Base-by-base conservation (phyloP, 1,139 yeast species). In the Hemisphaericaspora xylofermentans region DNA sequence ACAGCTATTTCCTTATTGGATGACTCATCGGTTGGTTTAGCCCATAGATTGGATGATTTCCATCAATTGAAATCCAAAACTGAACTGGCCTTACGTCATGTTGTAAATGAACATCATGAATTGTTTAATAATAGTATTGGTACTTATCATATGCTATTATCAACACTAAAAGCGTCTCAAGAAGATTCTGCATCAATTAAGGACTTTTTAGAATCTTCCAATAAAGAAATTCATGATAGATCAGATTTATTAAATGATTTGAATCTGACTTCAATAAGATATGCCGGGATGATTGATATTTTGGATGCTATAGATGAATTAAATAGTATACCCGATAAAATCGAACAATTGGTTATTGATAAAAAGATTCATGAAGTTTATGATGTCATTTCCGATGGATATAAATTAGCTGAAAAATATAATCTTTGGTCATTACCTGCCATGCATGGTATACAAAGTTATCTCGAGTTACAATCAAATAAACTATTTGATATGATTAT, bases 21-120 rank as follows among this genome's bases (percentile, higher is more conserved):
- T 60, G 84, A 82, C 51, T 82, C 95, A 2, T 86, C 96, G 1
- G 95, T 89, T 25, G 98, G 98, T 0, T 65, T 86, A 54, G 95
- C 95, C 1, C 84, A 84, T 54, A 78, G 83, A 47, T 71, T 74
- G 43, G 68, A 71, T 0, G 86, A 83, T 39, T 86, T 86, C 50
- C 61, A 70, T 36, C 71, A 69, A 41, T 55, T 83, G 41, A 75
- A 78, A 43, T 67, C 67, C 13, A 68, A 77, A 45, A 81, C 91
- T 12, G 79, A 80, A 24, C 60, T 61, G 24, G 78, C 82, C 15
- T 67, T 91, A 38, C 76, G 84, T 46, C 64, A 67, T 26, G 89
- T 91, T 4, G 97, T 89, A 18, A 84, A 82, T 51, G 87, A 86
- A 42, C 84, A 91, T 57, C 86, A 85, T 59, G 94, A 88, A 58